These are phyloP conservation scores for Colletotrichum sp. DNA, from an alignment of 2,329 filamentous ascomycete genomes.

Conservation along the genomic window DNA sequence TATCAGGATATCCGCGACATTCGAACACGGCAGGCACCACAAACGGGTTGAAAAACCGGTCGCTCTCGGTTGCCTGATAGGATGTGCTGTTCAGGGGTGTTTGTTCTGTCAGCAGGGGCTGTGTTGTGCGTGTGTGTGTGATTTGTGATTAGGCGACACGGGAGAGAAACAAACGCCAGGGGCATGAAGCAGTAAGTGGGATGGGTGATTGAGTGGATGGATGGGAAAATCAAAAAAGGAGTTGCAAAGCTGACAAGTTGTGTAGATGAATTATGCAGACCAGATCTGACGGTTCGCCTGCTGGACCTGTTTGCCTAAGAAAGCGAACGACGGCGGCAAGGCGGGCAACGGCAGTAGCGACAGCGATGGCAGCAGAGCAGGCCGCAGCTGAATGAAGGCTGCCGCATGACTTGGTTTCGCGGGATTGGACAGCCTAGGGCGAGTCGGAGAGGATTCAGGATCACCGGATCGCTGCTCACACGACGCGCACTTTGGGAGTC, in stretches of 20 bases:
- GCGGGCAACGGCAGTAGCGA: neutral
- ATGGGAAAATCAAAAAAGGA: neutral
- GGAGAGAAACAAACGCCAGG: neutral
- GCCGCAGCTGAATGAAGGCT: neutral
- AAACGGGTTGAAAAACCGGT: neutral
- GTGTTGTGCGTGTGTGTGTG: neutral
- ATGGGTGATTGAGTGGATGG: neutral
- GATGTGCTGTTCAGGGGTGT: neutral
- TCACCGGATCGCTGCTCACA: neutral
- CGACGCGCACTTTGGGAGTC: neutral
- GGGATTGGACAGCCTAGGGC: neutral
- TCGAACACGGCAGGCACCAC: neutral
- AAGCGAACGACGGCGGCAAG: neutral
- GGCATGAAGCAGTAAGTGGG: neutral
- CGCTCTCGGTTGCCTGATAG: neutral
- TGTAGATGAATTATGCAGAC: neutral
- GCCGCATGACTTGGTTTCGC: neutral
- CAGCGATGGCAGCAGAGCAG: neutral
- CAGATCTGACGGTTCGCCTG: neutral
- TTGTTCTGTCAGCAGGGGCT: neutral
- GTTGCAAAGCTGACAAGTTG: neutral
- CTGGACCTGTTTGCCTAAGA: neutral
- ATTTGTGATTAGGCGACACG: neutral
- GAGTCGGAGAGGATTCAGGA: neutral
- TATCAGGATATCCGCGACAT: neutral